Percentiles rank a stretch among this genome's conserved stretches.
These are phyloP conservation scores for Aspergillus cejpii DNA, from an alignment of 2,329 filamentous ascomycete genomes.

Conservation along the genomic window DNA sequence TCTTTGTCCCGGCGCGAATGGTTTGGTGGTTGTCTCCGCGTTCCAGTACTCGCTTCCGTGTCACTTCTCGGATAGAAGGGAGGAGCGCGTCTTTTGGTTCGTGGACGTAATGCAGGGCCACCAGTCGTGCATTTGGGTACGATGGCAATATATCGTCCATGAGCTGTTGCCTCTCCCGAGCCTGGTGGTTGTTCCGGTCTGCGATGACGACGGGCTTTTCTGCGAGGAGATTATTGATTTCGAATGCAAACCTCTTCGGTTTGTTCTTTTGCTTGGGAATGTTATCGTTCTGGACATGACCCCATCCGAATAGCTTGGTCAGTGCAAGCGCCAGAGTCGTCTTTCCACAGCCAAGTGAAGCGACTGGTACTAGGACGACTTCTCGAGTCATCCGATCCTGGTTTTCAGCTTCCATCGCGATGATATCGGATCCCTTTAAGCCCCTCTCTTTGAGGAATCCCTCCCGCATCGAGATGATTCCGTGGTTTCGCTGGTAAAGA, in stretches of 20 bases:
- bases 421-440: conserved; percentile 81
- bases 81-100: conserved; percentile 56
- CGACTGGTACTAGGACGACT: conserved; percentile 80
- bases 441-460: conserved; percentile 81
- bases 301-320: conserved; percentile 78
- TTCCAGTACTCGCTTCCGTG: conserved; percentile 68
- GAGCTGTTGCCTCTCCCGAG: conserved; percentile 79
- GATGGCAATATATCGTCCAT: conserved; percentile 65
- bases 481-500: conserved; percentile 78
- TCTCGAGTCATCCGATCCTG: conserved; percentile 54
- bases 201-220: conserved; percentile 70
- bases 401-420: conserved; percentile 57
- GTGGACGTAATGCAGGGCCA: conserved; percentile 86
- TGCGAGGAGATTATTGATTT: conserved; percentile 59
- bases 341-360: conserved; percentile 94
- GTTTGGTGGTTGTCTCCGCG: conserved; percentile 97
- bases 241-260: conserved; percentile 68
- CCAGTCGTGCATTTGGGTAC: conserved; percentile 60
- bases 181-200: conserved; percentile 90
- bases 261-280: conserved; percentile 70
- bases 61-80: conserved; percentile 65
- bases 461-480: conserved; percentile 84
- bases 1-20: conserved; percentile 74
- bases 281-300: conserved; percentile 94
- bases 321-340: conserved; percentile 83